These are phyloP conservation scores for Litchi chinensis DNA, from an alignment of 345 rosid genomes.

Conservation along the genomic window DNA sequence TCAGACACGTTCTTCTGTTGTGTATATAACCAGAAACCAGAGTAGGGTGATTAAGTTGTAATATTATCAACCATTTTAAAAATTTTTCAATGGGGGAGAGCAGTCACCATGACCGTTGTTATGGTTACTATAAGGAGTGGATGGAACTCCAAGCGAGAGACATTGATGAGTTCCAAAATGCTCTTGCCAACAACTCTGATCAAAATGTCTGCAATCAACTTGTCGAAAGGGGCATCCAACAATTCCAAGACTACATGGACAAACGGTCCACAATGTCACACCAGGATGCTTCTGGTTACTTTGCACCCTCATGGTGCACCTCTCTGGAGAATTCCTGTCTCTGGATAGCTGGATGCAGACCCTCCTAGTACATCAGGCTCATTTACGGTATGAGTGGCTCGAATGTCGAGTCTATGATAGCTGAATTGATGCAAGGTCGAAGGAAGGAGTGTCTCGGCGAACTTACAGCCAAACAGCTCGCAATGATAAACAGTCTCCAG, in stretches of 20 bases:
- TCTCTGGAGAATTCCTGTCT: slow-evolving; percentile 45
- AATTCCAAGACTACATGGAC: slow-evolving; percentile 29
- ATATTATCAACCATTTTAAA: too few relatives aligned
- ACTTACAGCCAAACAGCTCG: slow-evolving; percentile 33
- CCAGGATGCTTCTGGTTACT: slow-evolving; percentile 22
- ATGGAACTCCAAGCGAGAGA: slow-evolving; percentile 35
- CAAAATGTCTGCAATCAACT: slow-evolving; percentile 11
- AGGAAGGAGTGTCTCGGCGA: slow-evolving; percentile 20
- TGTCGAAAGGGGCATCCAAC: slow-evolving; percentile 6
- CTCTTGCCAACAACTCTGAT: slow-evolving; percentile 1
- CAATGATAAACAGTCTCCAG: slow-evolving; percentile 35
- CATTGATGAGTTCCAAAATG: slow-evolving; percentile 19
- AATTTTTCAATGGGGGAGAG: slow-evolving; percentile 17
- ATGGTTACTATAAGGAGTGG: slow-evolving; percentile 32
- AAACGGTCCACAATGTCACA: slow-evolving; percentile 22
- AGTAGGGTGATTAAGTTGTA: neutral
- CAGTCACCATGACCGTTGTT: slow-evolving; percentile 5
- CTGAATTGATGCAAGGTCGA: slow-evolving; percentile 18
- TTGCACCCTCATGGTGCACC: slow-evolving; percentile 45
- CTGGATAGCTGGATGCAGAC: slow-evolving; percentile 55
- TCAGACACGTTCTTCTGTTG: neutral
- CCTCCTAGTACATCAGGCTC: slow-evolving; percentile 42
- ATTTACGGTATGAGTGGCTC: slow-evolving; percentile 36
- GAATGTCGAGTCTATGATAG: slow-evolving; percentile 26
- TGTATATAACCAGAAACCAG: neutral